Evolutionary conservation across 164 flowering plant species (phyloP), one percentile per base, ranked within the genome.

Genomic region (Echeveria elegans): DNA sequence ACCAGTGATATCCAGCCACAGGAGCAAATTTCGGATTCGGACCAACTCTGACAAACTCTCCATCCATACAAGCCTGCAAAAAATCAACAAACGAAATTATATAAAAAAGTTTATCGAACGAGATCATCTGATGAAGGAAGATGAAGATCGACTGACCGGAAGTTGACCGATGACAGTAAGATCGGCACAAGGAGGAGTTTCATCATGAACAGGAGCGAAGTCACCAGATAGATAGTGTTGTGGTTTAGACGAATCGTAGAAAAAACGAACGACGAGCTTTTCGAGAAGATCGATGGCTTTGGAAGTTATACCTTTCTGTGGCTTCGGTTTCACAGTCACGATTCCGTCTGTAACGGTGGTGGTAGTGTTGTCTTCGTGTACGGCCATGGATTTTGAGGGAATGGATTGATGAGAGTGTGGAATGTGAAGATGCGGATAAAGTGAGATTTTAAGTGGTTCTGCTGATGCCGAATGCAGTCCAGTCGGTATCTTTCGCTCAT

Each of bases 1-100:
- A 91, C 99, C 97, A 90, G 73, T 94, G 99, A 71, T 94, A 91
- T 72, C 90, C 93, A 76, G 99, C 95, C 47, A 91, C 93, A 6
- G 96, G 97, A 65, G 84, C 24, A 72, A 90, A 88, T 80, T 88
- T 91, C 6, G 99, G 96, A 69, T 94, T 94, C 0, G 99, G 96
- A 34, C 97, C 99, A 67, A 94, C 95, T 77, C 96, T 77, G 28
- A 91, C 96, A 79, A 94, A 94, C 74, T 94, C 99, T 36, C 99
- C 96, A 83, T 94, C 87, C 78, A 94, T 81, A 77, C 99, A 94
- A 10, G 88, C 90, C 97, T 94, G 76, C 68, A 53, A 65, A 38
- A 38, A 65, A n/a, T 12, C n/a, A 19, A 48, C 5, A 6, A n/a
- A 12, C 31, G 19, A 31, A 14, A 7, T 19, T 19, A 23, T 5